Base-by-base conservation (phyloP, 768 basidiomycete species). In the Mycena amicta region DNA sequence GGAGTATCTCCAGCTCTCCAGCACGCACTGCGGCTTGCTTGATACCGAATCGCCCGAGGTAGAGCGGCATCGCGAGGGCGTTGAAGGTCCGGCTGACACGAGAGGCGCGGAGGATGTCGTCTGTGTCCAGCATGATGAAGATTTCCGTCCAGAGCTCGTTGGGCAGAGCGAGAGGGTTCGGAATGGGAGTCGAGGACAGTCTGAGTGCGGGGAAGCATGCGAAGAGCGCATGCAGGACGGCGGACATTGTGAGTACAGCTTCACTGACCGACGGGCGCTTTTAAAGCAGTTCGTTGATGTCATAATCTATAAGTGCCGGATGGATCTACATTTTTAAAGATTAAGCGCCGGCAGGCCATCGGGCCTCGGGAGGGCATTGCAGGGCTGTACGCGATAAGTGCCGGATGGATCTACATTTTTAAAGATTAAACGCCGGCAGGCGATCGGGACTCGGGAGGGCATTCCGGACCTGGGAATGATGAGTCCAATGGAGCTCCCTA, bases 71-170 rank as follows among this genome's bases (percentile, higher is more conserved):
- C 16, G 60, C 52, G 25, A 53, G 39, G 4, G 40, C 55, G 28
- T 61, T 61, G 46, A 61, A 53, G 2, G 29, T 47, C 8, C 55
- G 55, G 26, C 40, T 53, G 47, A 57, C 56, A 1, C 55, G 52
- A 25, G 52, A 53, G 20, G 53, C 39, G 4, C 16, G 51, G 16
- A 43, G 28, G 13, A 61, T 20, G 13, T 33, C 15, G 8, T 25
- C 16, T 5, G 26, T 26, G 33, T 59, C 56, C 37, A 61, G 60
- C 26, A 50, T 6, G 18, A 16, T 5, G 29, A 61, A 57, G 46
- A 61, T 57, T 20, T 53, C 60, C 4, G 22, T 15, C 61, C 61
- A 58, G 2, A 62, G 26, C 49, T 59, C 57, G 25, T 16, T 45
- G 0, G 61, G 57, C 4, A 62, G 46, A 5, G 23, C 13, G 13